These are phyloP conservation scores for Tylopilus cervinicoccineus DNA, from an alignment of 768 basidiomycete genomes.

Conservation along the genomic window DNA sequence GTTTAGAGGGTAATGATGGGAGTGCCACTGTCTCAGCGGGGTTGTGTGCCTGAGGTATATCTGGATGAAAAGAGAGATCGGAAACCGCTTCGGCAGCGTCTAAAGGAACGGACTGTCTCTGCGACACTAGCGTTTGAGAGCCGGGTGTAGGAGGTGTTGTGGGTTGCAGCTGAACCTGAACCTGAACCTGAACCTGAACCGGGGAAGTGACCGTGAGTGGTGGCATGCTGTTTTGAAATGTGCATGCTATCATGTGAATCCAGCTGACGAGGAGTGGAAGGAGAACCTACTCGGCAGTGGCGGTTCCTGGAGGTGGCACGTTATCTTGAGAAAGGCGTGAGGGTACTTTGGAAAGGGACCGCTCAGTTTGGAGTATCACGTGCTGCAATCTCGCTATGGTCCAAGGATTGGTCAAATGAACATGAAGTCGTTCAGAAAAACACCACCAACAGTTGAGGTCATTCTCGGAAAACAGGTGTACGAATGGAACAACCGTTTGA, in stretches of 20 bases:
- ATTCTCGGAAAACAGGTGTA: conserved; percentile 16
- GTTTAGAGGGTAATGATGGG: conserved; percentile 10
- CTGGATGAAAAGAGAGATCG: neutral
- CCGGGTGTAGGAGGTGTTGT: neutral
- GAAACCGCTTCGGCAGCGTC: neutral
- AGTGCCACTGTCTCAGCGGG: conserved; percentile 1
- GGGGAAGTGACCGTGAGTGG: neutral
- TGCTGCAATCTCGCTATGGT: conserved; percentile 20
- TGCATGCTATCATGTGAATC: conserved; percentile 1
- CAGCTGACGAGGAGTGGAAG: neutral
- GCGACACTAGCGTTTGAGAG: neutral
- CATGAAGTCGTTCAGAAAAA: neutral
- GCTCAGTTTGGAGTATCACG: conserved; percentile 10
- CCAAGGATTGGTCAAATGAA: neutral
- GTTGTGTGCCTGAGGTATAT: neutral
- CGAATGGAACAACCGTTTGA: conserved; percentile 19
- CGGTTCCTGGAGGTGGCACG: neutral
- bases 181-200: neutral
- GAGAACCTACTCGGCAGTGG: conserved; percentile 11
- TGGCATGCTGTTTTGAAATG: conserved; percentile 1
- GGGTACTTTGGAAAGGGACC: neutral
- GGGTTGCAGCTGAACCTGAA: neutral
- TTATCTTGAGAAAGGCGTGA: neutral
- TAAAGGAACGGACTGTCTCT: neutral
- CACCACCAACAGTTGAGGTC: conserved; percentile 21